Conservation (phyloP, 176 grass and related monocot species). For the Avena sativa region DNA sequence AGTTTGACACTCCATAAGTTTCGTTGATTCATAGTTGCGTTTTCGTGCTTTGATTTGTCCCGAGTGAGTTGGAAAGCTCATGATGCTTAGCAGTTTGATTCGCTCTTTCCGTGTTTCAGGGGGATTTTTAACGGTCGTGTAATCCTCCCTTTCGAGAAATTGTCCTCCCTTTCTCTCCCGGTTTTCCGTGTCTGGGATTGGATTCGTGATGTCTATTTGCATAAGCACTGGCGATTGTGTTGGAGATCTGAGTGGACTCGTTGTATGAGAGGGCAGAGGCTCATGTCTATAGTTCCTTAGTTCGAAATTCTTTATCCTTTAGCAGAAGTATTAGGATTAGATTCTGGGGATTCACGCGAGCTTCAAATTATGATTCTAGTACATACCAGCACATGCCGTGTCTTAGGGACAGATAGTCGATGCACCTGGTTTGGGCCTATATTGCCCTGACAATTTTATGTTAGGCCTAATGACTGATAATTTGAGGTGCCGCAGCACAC, state of each 20-base stretch:
- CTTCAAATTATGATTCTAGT: constrained; percentile 2
- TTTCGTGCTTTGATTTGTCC: constrained; percentile 16
- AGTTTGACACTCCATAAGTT: not conserved
- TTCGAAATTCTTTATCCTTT: not conserved
- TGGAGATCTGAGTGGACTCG: constrained; percentile 42
- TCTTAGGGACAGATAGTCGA: not conserved
- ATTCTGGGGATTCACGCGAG: not conserved
- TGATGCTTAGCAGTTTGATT: constrained; percentile 32
- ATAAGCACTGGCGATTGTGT: not conserved
- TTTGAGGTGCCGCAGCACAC: not conserved
- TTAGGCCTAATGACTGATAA: not conserved
- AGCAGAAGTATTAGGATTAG: constrained; percentile 8
- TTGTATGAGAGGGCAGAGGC: not conserved
- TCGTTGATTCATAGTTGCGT: constrained; percentile 8
- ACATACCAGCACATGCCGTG: not conserved
- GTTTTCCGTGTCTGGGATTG: constrained; percentile 18
- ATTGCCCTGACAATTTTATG: not conserved
- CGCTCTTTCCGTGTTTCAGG: constrained; percentile 20
- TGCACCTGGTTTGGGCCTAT: not conserved
- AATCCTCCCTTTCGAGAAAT: not conserved
- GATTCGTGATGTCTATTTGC: constrained; percentile 17
- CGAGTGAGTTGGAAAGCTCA: not conserved
- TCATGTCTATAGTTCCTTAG: constrained; percentile 4
- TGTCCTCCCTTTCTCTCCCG: not conserved
- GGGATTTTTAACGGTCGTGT: not conserved